Base-by-base conservation (phyloP, 108 stramenopile species). In the Pseudonitzschia delicatissima region DNA sequence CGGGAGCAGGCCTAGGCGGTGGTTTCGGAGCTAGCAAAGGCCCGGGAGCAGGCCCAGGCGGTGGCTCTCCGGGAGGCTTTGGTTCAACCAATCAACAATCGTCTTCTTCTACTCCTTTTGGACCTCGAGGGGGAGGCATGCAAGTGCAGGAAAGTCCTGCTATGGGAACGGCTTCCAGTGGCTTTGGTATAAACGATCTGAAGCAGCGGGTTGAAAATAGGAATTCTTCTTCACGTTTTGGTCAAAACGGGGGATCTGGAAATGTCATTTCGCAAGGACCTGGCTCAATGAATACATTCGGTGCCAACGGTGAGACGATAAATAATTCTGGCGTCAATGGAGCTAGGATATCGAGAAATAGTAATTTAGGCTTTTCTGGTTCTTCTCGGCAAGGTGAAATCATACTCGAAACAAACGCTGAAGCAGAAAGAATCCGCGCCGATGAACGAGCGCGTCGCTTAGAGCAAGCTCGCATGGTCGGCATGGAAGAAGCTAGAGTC, bases 131-230 rank as follows among this genome's bases (percentile, higher is more conserved):
- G 21, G 57, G 20, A 34, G 50, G 21, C 5, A 51, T 28, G 18
- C 23, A 51, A 11, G 13, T 13, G 15, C 40, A 42, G 11, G 13
- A 12, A 23, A 12, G 26, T 23, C 23, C 50, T 4, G 12, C 50
- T 34, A 34, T 32, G 32, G 9, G 26, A 21, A 34, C 32, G 33
- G 25, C 51, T 21, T 12, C 57, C 29, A 35, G 57, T 36, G 57
- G 57, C 5, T 58, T 58, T 58, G 57, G 57, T 15, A 58, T 58
- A 20, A 32, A 58, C 15, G 57, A 58, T 58, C 35, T 58, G 12
- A 58, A 58, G 57, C 13, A 58, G 33, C 57, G 57, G 5, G 57
- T 58, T 7, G 42, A 44, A 7, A 6, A n/a, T n/a, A n/a, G n/a
- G 1, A 44, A 2, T 44, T 44, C 42, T 2, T 44, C 42, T 6